Base-by-base conservation (phyloP, 306 rosid species). In the Corylus avellana region DNA sequence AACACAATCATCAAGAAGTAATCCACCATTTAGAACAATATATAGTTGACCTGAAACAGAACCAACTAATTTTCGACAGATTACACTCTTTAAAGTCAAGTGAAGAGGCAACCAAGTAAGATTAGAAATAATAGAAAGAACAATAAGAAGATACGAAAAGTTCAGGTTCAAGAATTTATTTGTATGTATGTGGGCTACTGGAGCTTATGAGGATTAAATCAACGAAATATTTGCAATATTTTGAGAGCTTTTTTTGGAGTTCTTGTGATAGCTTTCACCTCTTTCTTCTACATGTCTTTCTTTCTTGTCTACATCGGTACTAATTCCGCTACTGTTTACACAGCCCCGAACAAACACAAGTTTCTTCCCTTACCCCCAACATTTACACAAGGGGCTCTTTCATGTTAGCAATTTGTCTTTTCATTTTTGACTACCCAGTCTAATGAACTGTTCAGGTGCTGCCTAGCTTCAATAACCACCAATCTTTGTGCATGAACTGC, bases 181-280 rank as follows among this genome's bases (percentile, higher is more conserved):
- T 39, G 3, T 12, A 8, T 66, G 0, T 18, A 7, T n/a, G 12
- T 67, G 17, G 1, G 3, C n/a, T 37, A 0, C 0, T 8, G 70
- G 7, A 1, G 62, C n/a, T n/a, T 18, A 32, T 13, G 35, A 63
- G 44, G 29, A 4, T 22, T 5, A 8, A 58, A 58, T 4, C n/a
- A 59, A 59, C 3, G 67, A 8, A 61, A 22, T 66, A 47, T 35
- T 66, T 66, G 25, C 14, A 17, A 8, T 66, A 1, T 8, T 64
- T 37, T 17, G 7, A 14, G 32, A 46, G 14, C 10, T 7, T 25
- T 27, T 17, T 54, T 54, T 54, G 59, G 59, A 61, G 37, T 61
- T 61, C 67, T 61, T 61, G 67, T 61, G 67, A 61, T 61, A 12
- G 67, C 67, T 61, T 61, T 61, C 67, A 25, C 39, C 67, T 61